Percentiles rank a stretch among this genome's conserved stretches.
phyloP scores from a whole-genome alignment of 2,329 filamentous ascomycete species.

The Aspergillus nomiae region DNA sequence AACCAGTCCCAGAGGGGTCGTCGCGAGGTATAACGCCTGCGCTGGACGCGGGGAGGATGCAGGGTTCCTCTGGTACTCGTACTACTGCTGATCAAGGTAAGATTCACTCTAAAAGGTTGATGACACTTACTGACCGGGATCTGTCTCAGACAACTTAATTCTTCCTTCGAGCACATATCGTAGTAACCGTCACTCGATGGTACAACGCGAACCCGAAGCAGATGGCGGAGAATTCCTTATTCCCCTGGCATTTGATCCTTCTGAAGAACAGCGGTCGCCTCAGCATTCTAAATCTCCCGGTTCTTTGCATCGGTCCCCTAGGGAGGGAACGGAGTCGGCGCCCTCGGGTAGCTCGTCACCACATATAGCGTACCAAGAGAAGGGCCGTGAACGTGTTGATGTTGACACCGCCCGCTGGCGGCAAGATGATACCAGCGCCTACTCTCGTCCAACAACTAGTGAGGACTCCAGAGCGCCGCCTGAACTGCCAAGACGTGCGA shows the following conservation, averaged over 20 bases:
- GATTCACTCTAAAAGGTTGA: not conserved
- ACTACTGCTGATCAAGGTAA: constrained; percentile 35
- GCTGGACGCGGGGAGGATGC: constrained; percentile 27
- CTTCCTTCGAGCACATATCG: constrained; percentile 77
- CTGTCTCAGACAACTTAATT: constrained; percentile 59
- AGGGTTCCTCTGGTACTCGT: constrained; percentile 24
- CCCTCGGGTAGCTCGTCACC: constrained; percentile 63
- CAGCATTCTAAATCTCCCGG: constrained; percentile 32
- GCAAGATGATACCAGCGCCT: constrained; percentile 28
- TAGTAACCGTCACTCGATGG: constrained; percentile 72
- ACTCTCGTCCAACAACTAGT: constrained; percentile 40
- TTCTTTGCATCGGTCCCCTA: constrained; percentile 27
- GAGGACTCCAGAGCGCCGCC: constrained; percentile 75
- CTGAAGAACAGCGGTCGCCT: constrained; percentile 58
- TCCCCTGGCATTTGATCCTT: constrained; percentile 73
- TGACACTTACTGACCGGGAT: not conserved
- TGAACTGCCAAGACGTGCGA: constrained; percentile 70
- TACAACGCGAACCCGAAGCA: constrained; percentile 58
- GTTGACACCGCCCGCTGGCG: constrained; percentile 30
- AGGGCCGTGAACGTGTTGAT: constrained; percentile 66
- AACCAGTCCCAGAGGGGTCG: constrained; percentile 42
- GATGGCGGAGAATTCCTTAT: constrained; percentile 73
- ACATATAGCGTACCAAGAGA: constrained; percentile 92
- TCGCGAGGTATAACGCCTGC: constrained; percentile 24
- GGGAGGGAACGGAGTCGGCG: constrained; percentile 31